Evolutionary conservation across 257 asterid species (phyloP).

Genomic region (Solanum rostratum): DNA sequence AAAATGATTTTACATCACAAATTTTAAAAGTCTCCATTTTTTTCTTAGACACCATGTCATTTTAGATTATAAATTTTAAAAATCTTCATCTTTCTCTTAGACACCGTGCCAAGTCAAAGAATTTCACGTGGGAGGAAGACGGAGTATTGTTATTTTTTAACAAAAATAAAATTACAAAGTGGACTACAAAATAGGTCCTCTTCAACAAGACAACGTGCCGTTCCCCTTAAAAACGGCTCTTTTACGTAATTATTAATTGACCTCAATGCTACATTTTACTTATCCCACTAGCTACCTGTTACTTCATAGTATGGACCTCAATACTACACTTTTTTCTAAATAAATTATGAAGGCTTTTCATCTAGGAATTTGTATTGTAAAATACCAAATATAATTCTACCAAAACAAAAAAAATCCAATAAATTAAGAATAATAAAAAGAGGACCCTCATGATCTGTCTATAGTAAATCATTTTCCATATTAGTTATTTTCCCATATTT

Average conservation of each 20-base stretch:
- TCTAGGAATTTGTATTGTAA: not conserved
- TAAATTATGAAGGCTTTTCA: not conserved
- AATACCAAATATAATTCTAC: not conserved
- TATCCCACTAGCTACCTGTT: not conserved
- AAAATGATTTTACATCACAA: too few species aligned
- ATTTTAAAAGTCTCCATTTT: too few species aligned
- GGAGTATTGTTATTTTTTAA: too few species aligned
- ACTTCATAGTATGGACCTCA: not conserved
- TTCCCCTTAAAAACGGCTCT: not conserved
- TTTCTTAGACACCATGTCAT: too few species aligned
- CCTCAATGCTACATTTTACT: not conserved
- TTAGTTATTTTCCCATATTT: not conserved
- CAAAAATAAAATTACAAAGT: not conserved
- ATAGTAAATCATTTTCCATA: not conserved
- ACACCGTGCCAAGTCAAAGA: too few species aligned
- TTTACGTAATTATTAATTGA: not conserved
- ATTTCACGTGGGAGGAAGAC: too few species aligned
- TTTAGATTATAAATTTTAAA: too few species aligned
- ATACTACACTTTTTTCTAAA: not conserved
- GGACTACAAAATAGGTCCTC: not conserved
- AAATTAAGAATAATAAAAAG: not conserved
- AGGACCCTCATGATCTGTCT: not conserved
- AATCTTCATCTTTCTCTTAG: too few species aligned
- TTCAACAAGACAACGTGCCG: not conserved
- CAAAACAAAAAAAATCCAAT: not conserved